Conservation (phyloP, 106 monocot species). For the Platanthera zijinensis region DNA sequence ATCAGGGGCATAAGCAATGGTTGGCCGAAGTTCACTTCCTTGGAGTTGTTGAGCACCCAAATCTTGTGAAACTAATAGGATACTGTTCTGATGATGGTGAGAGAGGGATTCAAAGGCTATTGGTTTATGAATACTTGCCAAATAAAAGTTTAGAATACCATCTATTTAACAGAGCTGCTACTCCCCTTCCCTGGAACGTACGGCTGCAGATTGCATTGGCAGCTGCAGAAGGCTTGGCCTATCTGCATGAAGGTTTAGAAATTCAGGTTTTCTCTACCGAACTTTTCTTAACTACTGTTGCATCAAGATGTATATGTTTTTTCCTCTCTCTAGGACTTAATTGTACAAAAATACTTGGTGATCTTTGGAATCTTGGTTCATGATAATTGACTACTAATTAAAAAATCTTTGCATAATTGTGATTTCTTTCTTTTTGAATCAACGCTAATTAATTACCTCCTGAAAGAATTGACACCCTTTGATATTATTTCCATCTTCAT, state of each 20-base stretch:
- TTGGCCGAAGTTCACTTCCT: constrained; percentile 34
- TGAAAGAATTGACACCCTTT: not conserved
- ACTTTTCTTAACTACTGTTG: not conserved
- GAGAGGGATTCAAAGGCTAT: constrained; percentile 18
- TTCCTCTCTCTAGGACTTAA: not conserved
- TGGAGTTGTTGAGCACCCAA: constrained; percentile 33
- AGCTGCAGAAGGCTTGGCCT: constrained; percentile 32
- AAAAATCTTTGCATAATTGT: not conserved
- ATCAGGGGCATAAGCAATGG: constrained; percentile 35
- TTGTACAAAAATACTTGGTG: not conserved
- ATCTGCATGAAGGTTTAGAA: constrained; percentile 32
- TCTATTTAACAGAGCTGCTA: constrained; percentile 17
- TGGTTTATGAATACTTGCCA: constrained; percentile 36
- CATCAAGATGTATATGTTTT: not conserved
- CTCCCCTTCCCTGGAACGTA: constrained; percentile 26
- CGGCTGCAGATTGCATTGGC: constrained; percentile 25
- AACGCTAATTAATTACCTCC: not conserved
- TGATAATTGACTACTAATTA: not conserved
- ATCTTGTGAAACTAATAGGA: constrained; percentile 40
- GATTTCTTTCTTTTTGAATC: not conserved
- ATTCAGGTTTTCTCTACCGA: constrained; percentile 17
- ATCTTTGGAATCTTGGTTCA: not conserved
- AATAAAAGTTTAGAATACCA: constrained; percentile 37
- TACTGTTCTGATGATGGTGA: constrained; percentile 27
- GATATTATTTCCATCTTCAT: not conserved